These are phyloP conservation scores for Monosporozyma yasuniensis DNA, from an alignment of 805 yeast species.

Conservation along the genomic window DNA sequence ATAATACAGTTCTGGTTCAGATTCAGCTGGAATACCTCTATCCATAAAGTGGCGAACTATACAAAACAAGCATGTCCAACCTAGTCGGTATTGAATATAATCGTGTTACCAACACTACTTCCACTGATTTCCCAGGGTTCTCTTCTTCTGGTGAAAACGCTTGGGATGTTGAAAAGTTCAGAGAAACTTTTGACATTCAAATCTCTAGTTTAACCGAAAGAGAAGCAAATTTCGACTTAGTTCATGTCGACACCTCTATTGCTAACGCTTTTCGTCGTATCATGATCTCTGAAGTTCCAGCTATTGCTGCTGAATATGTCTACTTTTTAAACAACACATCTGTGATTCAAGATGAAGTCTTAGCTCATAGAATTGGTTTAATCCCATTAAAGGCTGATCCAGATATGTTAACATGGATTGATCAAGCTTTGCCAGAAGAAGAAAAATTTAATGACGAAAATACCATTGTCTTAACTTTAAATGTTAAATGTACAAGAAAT, in stretches of 20 bases:
- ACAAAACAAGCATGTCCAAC: slow-evolving; percentile 31
- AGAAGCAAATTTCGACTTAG: slow-evolving; percentile 76
- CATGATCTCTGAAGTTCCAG: slow-evolving; percentile 94
- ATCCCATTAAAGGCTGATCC: slow-evolving; percentile 89
- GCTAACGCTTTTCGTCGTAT: slow-evolving; percentile 96
- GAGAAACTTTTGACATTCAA: slow-evolving; percentile 53
- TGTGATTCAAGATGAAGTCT: slow-evolving; percentile 93
- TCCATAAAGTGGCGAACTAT: neutral
- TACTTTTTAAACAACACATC: slow-evolving; percentile 90
- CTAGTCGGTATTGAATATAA: slow-evolving; percentile 83
- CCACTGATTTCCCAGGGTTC: slow-evolving; percentile 91
- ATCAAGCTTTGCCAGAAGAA: slow-evolving; percentile 51
- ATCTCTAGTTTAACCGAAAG: slow-evolving; percentile 59
- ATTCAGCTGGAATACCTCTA: neutral
- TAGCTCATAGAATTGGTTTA: slow-evolving; percentile 90
- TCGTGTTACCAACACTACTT: slow-evolving; percentile 79
- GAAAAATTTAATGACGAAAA: slow-evolving; percentile 77
- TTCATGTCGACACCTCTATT: slow-evolving; percentile 81
- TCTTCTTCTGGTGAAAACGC: slow-evolving; percentile 48
- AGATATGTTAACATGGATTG: slow-evolving; percentile 79
- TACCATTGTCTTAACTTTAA: slow-evolving; percentile 75
- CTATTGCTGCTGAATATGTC: slow-evolving; percentile 89
- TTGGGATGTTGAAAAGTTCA: slow-evolving; percentile 81
- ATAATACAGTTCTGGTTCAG: neutral
- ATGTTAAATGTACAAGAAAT: slow-evolving; percentile 76